A percentile compares a stretch with the other conserved stretches of the same genome.
These are phyloP conservation scores for Aureobasidium lini DNA, from an alignment of 2,329 filamentous ascomycete species.

Conservation along the genomic window DNA sequence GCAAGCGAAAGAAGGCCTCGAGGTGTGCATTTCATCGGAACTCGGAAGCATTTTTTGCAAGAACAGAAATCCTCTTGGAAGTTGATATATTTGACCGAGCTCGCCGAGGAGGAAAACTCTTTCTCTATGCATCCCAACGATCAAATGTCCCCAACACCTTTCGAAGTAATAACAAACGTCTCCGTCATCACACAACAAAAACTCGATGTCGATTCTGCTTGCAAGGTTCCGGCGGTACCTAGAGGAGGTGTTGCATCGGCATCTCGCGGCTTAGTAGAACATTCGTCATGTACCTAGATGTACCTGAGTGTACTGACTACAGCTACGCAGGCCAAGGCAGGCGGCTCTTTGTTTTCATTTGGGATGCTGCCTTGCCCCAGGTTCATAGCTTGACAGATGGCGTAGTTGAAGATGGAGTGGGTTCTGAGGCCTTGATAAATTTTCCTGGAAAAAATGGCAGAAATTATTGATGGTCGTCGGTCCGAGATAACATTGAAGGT, in stretches of 20 bases:
- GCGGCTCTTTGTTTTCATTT: not conserved
- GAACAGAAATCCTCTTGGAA: too few species aligned
- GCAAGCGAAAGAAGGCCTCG: too few species aligned
- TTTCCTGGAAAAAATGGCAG: not conserved
- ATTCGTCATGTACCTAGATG: not conserved
- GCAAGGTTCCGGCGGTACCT: not conserved
- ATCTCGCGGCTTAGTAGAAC: not conserved
- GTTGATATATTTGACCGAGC: too few species aligned
- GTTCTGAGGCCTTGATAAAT: not conserved
- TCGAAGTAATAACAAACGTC: not conserved
- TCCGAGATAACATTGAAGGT: not conserved
- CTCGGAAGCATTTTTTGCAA: too few species aligned
- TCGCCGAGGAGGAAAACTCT: not conserved
- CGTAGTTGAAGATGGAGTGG: not conserved
- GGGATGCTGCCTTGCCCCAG: not conserved
- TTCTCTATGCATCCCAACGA: not conserved
- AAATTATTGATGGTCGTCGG: not conserved
- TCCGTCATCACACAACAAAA: not conserved
- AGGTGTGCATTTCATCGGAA: too few species aligned
- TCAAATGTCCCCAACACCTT: not conserved
- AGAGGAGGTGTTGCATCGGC: not conserved
- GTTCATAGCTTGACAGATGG: not conserved
- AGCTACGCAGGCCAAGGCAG: slow-evolving; percentile 4
- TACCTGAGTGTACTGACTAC: too few species aligned
- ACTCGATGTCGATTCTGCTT: not conserved